phyloP scores from a whole-genome alignment of 75 land plant genomes.

The Pinus tabuliformis region DNA sequence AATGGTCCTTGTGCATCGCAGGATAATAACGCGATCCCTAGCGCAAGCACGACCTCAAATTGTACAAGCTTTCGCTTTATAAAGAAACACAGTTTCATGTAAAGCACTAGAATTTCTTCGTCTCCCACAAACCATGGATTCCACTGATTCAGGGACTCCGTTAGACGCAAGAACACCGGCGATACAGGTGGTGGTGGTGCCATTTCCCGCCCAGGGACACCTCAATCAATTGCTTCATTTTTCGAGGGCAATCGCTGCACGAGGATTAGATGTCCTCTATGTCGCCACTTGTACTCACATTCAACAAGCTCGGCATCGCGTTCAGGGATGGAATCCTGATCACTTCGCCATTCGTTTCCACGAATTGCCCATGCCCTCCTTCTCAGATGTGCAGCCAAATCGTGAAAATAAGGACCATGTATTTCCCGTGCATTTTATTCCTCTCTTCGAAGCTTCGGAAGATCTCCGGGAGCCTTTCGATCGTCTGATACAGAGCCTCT shows the following conservation, averaged over 20 bases:
- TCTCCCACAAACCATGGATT: too few relatives aligned
- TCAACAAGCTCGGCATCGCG: slow-evolving; percentile 29
- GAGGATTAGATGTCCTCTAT: slow-evolving; percentile 22
- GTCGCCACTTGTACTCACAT: slow-evolving; percentile 30
- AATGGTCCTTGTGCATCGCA: too few relatives aligned
- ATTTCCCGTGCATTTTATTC: slow-evolving; percentile 37
- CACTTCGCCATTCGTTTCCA: slow-evolving; percentile 20
- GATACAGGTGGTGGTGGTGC: slow-evolving; percentile 20
- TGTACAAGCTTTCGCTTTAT: too few relatives aligned
- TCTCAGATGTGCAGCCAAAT: slow-evolving; percentile 16
- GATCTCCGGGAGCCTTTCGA: slow-evolving; percentile 24
- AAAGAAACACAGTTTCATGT: too few relatives aligned
- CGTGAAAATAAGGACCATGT: slow-evolving; percentile 10
- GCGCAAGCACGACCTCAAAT: too few relatives aligned
- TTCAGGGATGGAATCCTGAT: slow-evolving; percentile 15
- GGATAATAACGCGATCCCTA: too few relatives aligned
- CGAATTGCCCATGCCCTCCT: slow-evolving; percentile 20
- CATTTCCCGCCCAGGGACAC: slow-evolving; percentile 48
- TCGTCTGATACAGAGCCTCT: slow-evolving; percentile 8
- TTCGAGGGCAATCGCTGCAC: slow-evolving; percentile 19
- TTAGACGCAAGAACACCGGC: too few relatives aligned
- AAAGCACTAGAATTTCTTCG: too few relatives aligned
- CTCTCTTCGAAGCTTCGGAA: slow-evolving; percentile 16
- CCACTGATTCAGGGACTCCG: too few relatives aligned
- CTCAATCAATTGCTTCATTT: slow-evolving; percentile 44